Conservation (phyloP, 106 monocot genomes). For the Alisma plantagoaquatica region DNA sequence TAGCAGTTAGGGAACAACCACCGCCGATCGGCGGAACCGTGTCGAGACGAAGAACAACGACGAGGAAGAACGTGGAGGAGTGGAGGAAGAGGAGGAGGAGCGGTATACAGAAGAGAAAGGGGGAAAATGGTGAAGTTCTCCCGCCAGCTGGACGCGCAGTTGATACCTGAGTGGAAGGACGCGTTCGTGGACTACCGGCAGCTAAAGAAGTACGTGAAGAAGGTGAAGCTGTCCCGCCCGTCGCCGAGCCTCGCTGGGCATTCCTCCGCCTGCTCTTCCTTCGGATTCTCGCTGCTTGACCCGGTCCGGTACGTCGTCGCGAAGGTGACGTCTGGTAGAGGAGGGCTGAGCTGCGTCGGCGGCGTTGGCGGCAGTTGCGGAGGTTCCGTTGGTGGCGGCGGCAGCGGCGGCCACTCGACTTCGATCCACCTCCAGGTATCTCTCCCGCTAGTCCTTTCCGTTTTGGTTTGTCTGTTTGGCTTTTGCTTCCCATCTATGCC, state of each 20-base stretch:
- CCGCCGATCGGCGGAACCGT: too few species aligned
- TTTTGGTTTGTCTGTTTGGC: too few species aligned
- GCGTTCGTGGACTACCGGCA: slow-evolving; percentile 90
- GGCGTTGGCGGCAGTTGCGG: too few species aligned
- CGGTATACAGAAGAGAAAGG: slow-evolving; percentile 4
- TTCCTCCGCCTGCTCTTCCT: not conserved
- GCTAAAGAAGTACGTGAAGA: slow-evolving; percentile 92
- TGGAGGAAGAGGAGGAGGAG: too few species aligned
- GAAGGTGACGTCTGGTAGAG: not conserved
- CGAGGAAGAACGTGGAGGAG: too few species aligned
- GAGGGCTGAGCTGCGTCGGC: not conserved
- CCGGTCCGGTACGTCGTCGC: slow-evolving; percentile 30
- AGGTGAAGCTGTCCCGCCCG: slow-evolving; percentile 58
- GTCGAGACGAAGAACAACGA: too few species aligned
- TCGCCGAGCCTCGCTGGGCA: not conserved
- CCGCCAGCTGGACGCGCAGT: slow-evolving; percentile 77
- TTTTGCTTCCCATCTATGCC: too few species aligned
- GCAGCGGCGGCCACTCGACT: too few species aligned
- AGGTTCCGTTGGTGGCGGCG: too few species aligned
- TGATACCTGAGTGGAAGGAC: slow-evolving; percentile 95
- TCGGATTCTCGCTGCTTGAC: slow-evolving; percentile 44
- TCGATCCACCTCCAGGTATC: too few species aligned
- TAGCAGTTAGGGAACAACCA: too few species aligned
- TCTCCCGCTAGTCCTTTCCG: too few species aligned
- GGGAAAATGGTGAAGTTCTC: slow-evolving; percentile 82